Base-by-base conservation (phyloP, 805 yeast genomes). In the Lipomyces orientalis region DNA sequence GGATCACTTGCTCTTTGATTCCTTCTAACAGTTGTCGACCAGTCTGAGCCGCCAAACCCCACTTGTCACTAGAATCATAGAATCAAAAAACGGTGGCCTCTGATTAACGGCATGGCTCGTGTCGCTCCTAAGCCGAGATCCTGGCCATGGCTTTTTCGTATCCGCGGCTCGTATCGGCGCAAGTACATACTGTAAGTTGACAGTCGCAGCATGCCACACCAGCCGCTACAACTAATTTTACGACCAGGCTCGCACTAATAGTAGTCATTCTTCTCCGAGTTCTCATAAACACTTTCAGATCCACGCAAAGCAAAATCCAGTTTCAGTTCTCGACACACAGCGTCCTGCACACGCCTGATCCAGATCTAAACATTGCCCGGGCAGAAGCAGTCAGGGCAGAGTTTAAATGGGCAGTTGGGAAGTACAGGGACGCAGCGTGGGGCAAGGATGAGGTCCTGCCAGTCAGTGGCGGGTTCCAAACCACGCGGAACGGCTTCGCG, bases 401-500 rank as follows among this genome's bases (percentile, higher is more conserved):
- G 64, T 69, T 61, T 31, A 14, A 29, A n/a, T 69, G 71, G 71
- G 68, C 70, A 9, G 64, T 61, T 16, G 54, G 22, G 14, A 55
- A 49, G 62, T 71, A 71, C 35, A 43, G 56, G 4, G 62, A 60
- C 31, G 64, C 51, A 34, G 82, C 79, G 0, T 75, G 76, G 71
- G 81, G 80, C 5, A 77, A 76, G 57, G 83, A 81, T 65, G 83
- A 80, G 63, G 76, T 81, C 2, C 62, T 70, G 16, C 83, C 83
- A 1, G 52, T 80, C 1, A 67, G 79, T 1, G 76, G 77, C 33
- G 62, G 67, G 43, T 2, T 52, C 63, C 67, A 43, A 12, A 77
- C 78, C 62, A 73, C 82, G 1, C 78, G 81, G 62, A 79, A 76
- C 63, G 82, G 82, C 0, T 83, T 85, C 84, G 80, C 83, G 8